Evolutionary conservation across 73 alveolate genomes (phyloP), one percentile per base, ranked within the genome.

Genomic region (Blepharisma japonicum): DNA sequence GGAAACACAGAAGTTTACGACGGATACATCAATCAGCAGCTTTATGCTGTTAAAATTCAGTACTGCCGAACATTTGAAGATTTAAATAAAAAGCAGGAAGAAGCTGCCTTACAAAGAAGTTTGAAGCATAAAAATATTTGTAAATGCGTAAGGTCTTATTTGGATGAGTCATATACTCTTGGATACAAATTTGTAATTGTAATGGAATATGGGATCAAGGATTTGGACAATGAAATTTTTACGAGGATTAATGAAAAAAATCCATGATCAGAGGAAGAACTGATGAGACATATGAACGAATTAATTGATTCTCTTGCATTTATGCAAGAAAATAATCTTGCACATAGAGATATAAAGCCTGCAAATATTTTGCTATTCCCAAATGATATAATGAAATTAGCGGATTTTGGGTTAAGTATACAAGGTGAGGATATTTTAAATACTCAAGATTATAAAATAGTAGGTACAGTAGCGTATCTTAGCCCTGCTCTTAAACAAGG

Each of bases 281-380:
- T 70, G 21, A 9, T 7, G 80, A 70, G 14, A 6, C 21, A 38
- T n/a, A 45, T 70, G 46, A 23, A 70, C 2, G 38, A 70, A 23
- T 47, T 70, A 45, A 70, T 70, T 45, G 56, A 70, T 7, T 48
- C 66, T 70, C 39, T 70, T 70, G 80, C 80, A 7, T 39, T 14
- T 70, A 14, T 70, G 56, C 66, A 70, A 47, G 80, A 45, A 39
- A 70, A 38, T 6, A 70, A 70, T 45, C 14, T 70, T 9, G 61
- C 80, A 38, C 80, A 70, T 70, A 11, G 80, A 45, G 80, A 70
- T 45, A 38, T 70, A 14, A 70, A 70, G 5, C 80, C 80, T 39
- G 61, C 70, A 45, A 70, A 70, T 70, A 18, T 70, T 14, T 27
- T 61, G 14, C 20, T 70, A 45, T 18, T 25, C 2, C 14, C 55